These are phyloP conservation scores for Fusarium caatingaense DNA, from an alignment of 2,329 filamentous ascomycete species.

Conservation along the genomic window DNA sequence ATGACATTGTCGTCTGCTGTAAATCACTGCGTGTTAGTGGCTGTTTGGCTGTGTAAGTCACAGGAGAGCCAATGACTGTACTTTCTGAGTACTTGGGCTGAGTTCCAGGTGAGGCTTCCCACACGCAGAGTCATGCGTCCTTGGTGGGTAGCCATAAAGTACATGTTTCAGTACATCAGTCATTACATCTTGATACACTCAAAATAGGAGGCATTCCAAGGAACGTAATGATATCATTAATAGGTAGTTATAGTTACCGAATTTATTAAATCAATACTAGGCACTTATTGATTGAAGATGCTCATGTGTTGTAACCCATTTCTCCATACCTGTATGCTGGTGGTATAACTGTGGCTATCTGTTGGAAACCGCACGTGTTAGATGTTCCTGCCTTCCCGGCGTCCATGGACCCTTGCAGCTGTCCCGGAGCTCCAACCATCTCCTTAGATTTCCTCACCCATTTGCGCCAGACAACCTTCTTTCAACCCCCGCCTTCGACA, in stretches of 20 bases:
- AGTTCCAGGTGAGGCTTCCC: slow-evolving; percentile 24
- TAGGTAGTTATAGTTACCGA: neutral
- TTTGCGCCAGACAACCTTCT: slow-evolving; percentile 41
- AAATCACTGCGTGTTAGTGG: slow-evolving; percentile 38
- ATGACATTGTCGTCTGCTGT: slow-evolving; percentile 41
- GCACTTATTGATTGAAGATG: neutral
- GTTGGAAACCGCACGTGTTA: slow-evolving; percentile 21
- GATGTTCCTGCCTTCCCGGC: slow-evolving; percentile 20
- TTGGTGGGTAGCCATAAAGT: slow-evolving; percentile 28
- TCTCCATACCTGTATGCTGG: neutral
- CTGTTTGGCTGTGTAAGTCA: slow-evolving; percentile 34
- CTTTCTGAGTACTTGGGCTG: slow-evolving; percentile 27
- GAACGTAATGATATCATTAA: slow-evolving; percentile 21
- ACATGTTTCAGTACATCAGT: slow-evolving; percentile 12
- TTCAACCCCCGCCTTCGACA: slow-evolving; percentile 29
- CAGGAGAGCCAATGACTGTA: slow-evolving; percentile 22
- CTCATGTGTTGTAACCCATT: neutral
- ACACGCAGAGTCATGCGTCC: slow-evolving; percentile 16
- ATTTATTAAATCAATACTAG: neutral
- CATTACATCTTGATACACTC: slow-evolving; percentile 4
- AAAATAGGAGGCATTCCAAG: neutral
- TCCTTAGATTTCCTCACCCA: slow-evolving; percentile 19
- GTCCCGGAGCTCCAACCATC: slow-evolving; percentile 36
- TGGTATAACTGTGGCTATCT: slow-evolving; percentile 11
- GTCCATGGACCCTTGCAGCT: slow-evolving; percentile 39